Base-by-base conservation (phyloP, 1,284 basidiomycete species). In the Tremellales sp. region DNA sequence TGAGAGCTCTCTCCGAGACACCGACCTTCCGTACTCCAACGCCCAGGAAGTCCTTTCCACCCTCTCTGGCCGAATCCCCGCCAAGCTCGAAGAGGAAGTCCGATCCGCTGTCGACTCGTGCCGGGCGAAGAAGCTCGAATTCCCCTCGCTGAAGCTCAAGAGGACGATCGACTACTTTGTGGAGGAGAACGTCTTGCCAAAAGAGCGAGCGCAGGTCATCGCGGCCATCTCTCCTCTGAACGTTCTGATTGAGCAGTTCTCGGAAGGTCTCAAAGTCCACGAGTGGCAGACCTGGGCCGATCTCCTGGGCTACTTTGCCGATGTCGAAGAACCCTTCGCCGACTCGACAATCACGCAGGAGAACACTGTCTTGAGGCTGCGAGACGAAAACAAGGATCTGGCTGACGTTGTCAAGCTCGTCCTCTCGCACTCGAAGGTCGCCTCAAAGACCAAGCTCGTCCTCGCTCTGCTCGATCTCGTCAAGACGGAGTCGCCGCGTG, bases 351-450 rank as follows among this genome's bases (percentile, higher is more conserved):
- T 86, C 64, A 92, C 94, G 51, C 93, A 79, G 61, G 77, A 97
- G 73, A 87, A 91, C 51, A 83, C 92, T 37, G 85, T 98, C 39
- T 80, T 98, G 54, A 81, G 84, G 52, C 80, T 98, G 44, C 83
- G 95, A 50, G 91, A 97, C 50, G 85, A 92, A 64, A 75, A 93
- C 77, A 93, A 95, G 74, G 88, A 94, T 60, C 82, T 97, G 28
- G 91, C 95, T 73, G 84, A 86, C 61, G 94, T 93, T 25, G 85
- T 87, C 40, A 80, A 79, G 43, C 78, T 94, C 32, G 90, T 97
- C 22, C 79, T 97, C 45, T 95, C 94, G 58, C 95, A 98, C 75
- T 87, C 89, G 75, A 95, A 93, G 75, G 88, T 90, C 16, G 85
- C 87, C 60, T 85, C 87, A 74, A 98, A 98, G 78, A 85, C 85